A percentile compares a stretch with the other conserved stretches of the same genome.
phyloP scores from a whole-genome alignment of 108 stramenopile species.

The Nitzschia sp. region DNA sequence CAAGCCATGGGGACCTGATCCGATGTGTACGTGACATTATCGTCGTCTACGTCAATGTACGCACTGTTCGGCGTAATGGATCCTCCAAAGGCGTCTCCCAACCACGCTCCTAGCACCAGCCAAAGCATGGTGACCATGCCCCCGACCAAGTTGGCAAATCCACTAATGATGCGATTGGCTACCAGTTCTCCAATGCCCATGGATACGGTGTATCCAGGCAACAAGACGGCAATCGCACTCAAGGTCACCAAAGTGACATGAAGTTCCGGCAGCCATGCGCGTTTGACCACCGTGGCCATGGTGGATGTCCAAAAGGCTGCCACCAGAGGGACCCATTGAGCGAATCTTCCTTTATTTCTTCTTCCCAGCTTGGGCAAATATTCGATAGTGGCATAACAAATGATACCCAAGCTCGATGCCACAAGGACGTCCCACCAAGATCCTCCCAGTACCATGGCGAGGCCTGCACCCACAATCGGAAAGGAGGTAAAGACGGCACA shows the following conservation, averaged over 20 bases:
- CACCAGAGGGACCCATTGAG: constrained; percentile 2
- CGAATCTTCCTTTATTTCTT: not conserved
- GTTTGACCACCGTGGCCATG: not conserved
- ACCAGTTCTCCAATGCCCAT: constrained; percentile 12
- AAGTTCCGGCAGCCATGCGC: not conserved
- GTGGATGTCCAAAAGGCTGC: not conserved
- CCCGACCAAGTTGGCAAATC: not conserved
- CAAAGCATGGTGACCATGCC: constrained; percentile 16
- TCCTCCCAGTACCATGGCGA: constrained; percentile 4
- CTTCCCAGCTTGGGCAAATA: not conserved
- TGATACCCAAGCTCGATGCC: not conserved
- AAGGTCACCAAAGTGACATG: constrained; percentile 7
- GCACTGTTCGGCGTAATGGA: not conserved
- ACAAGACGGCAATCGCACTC: constrained; percentile 7
- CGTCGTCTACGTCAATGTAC: not conserved
- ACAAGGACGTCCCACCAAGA: constrained; percentile 15
- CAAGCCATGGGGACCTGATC: constrained; percentile 8
- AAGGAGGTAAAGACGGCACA: not conserved
- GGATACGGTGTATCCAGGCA: constrained; percentile 13
- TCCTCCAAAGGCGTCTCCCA: constrained; percentile 3
- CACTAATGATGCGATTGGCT: constrained; percentile 6
- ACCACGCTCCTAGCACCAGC: constrained; percentile 6
- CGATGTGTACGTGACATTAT: not conserved
- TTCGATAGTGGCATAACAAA: not conserved
- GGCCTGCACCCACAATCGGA: not conserved